These are phyloP conservation scores for Blastobotrys petasosporus DNA, from an alignment of 1,139 yeast genomes.

Conservation along the genomic window DNA sequence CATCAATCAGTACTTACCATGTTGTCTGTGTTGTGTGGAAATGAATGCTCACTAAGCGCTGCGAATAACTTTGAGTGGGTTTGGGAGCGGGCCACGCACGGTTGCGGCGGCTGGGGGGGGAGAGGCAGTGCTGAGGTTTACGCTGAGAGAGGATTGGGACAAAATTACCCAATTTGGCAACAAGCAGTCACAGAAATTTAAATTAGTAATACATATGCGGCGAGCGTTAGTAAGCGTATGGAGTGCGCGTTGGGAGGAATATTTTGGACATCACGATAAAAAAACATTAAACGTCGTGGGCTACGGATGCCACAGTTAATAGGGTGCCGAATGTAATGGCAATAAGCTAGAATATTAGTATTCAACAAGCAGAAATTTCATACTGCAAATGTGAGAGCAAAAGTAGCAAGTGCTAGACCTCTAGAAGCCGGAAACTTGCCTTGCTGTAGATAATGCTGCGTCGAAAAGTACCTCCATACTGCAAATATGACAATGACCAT, in stretches of 20 bases:
- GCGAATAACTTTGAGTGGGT: no score
- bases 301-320: slow-evolving; percentile 4
- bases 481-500: slow-evolving; percentile 40
- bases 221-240: no score
- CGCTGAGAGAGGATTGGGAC: no score
- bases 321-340: slow-evolving; percentile 17
- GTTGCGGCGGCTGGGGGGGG: no score
- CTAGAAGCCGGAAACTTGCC: slow-evolving; percentile 49
- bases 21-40: slow-evolving; percentile 2
- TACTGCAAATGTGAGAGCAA: slow-evolving; percentile 32
- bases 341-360: slow-evolving; percentile 9
- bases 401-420: slow-evolving; percentile 33
- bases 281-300: no score
- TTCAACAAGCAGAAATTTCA: background rate
- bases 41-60: background rate
- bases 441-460: slow-evolving; percentile 42
- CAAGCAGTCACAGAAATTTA: no score
- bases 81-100: no score
- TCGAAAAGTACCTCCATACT: slow-evolving; percentile 39
- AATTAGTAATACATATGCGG: no score
- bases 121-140: no score
- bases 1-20: slow-evolving; percentile 4
- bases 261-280: no score
- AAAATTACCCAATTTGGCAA: no score
- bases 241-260: no score